Evolutionary conservation across 2,329 filamentous ascomycete genomes (phyloP).

Genomic region (Hansfordia pulvinata): DNA sequence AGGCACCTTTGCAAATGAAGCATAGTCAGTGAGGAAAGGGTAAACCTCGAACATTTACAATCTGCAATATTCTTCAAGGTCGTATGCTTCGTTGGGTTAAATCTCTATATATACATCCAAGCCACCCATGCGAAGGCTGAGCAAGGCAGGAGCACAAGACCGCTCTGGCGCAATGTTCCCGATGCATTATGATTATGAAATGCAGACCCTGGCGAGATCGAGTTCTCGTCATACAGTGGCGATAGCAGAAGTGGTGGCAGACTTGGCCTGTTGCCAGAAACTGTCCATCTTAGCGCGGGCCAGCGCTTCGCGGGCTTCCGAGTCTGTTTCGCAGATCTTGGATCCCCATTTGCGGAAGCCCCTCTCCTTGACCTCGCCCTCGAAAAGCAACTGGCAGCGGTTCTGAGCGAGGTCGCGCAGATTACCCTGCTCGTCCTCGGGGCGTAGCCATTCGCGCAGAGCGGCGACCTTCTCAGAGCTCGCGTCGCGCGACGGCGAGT

Average conservation of each 20-base stretch:
- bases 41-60: too few species aligned
- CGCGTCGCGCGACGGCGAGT: conserved; percentile 52
- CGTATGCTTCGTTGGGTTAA: too few species aligned
- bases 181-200: not conserved
- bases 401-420: conserved; percentile 75
- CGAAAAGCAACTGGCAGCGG: conserved; percentile 73
- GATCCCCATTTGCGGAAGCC: conserved; percentile 81
- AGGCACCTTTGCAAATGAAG: too few species aligned
- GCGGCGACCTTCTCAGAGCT: conserved; percentile 44
- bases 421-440: conserved; percentile 64
- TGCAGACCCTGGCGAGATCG: too few species aligned
- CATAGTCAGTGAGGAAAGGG: too few species aligned
- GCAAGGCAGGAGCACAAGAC: conserved; percentile 1
- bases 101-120: too few species aligned
- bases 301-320: conserved; percentile 71
- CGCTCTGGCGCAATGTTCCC: conserved; percentile 6
- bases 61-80: too few species aligned
- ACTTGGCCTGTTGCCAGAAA: conserved; percentile 87
- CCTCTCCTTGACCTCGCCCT: conserved; percentile 72
- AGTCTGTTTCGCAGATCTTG: conserved; percentile 85
- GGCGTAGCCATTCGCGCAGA: conserved; percentile 62
- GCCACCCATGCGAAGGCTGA: too few species aligned
- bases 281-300: conserved; percentile 80
- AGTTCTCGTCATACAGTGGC: too few species aligned
- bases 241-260: too few species aligned